Evolutionary conservation across 2,329 filamentous ascomycete genomes (phyloP).

Genomic region (Tolypocladium cylindrosporum): DNA sequence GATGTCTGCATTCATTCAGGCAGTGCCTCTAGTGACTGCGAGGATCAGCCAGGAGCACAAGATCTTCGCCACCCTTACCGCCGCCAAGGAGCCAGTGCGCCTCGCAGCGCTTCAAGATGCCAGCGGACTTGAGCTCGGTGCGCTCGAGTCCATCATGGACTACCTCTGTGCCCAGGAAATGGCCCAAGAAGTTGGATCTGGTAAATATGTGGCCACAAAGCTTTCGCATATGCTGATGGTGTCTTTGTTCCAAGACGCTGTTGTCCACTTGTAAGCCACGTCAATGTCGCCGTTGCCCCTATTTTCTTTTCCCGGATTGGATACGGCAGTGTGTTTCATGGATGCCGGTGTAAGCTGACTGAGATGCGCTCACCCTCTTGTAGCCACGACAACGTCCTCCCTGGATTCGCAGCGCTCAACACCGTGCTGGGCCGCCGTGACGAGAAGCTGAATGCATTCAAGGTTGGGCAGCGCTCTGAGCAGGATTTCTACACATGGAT

Average conservation of each 20-base stretch:
- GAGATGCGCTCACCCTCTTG: neutral
- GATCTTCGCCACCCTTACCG: constrained; percentile 5
- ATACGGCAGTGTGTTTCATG: neutral
- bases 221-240: constrained; percentile 5
- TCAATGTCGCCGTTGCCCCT: neutral
- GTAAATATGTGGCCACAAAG: constrained; percentile 4
- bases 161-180: constrained; percentile 7
- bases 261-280: constrained; percentile 7
- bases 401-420: constrained; percentile 7
- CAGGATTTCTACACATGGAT: constrained; percentile 10
- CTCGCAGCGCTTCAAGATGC: constrained; percentile 3
- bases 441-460: constrained; percentile 8
- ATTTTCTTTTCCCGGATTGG: neutral
- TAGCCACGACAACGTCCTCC: constrained; percentile 9
- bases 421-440: constrained; percentile 2
- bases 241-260: constrained; percentile 7
- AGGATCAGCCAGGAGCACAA: constrained; percentile 8
- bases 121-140: neutral
- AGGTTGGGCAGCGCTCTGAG: constrained; percentile 6
- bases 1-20: neutral
- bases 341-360: neutral
- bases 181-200: constrained; percentile 2
- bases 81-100: constrained; percentile 2
- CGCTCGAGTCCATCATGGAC: constrained; percentile 8
- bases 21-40: constrained; percentile 5